Evolutionary conservation across 139 green algal genomes (phyloP), one percentile per base, ranked within the genome.

Genomic region (Chlorella sorokiniana): DNA sequence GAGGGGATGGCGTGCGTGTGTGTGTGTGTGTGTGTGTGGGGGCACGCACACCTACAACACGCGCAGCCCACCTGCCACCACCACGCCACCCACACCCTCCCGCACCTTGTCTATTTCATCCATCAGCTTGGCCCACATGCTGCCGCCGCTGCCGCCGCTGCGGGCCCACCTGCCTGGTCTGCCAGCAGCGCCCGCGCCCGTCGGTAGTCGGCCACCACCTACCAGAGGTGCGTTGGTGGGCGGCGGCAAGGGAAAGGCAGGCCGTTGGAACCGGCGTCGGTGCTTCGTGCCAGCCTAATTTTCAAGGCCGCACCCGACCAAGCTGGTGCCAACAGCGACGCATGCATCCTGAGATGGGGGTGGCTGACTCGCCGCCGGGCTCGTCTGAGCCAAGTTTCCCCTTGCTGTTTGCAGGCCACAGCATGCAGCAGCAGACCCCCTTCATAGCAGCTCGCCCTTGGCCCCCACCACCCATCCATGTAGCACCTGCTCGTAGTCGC

Each of bases 401-500:
- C n/a, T n/a, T n/a, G n/a, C n/a, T n/a, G n/a, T n/a, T n/a, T n/a
- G 48, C 22, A 51, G 22, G 11, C 29, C 40, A 81, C 14, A 38
- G 8, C 35, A 7, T 33, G 38, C 9, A 37, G 40, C 33, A 22
- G n/a, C 38, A 69, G 23, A 20, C 31, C 14, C 20, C 23, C 18
- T 77, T 33, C 25, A n/a, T n/a, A 62, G 42, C 23, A 10, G 69
- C n/a, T 31, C 35, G 11, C 25, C 37, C 37, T 41, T 23, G 33
- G 10, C 63, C 41, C 63, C 45, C 38, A 68, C 42, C 37, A 6
- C 69, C 11, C 29, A 42, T 4, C 0, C 69, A n/a, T 27, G 52
- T 23, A 41, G 11, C 51, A 86, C 88, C 83, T 88, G 84, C 25
- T 91, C 88, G 74, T 88, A 93, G 73, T 93, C 78, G 0, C 78